Evolutionary conservation across 2,329 filamentous ascomycete genomes (phyloP), one percentile per base, ranked within the genome.

Genomic region (Claviceps sp.): DNA sequence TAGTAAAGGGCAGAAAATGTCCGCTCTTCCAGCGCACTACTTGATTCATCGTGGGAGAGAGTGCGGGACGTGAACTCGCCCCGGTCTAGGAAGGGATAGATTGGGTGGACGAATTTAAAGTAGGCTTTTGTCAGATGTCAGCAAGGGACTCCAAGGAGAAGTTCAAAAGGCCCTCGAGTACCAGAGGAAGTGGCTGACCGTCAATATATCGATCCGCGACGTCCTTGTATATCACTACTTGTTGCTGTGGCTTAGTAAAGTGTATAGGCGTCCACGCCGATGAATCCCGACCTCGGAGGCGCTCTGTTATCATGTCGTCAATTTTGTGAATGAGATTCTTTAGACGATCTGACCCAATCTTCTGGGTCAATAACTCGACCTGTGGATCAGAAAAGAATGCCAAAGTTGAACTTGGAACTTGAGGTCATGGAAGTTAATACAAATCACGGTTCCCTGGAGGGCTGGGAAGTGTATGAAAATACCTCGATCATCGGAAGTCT

Each of bases 51-150:
- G 13, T 51, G 37, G 13, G 43, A 22, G 17, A 51, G 37, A 29
- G 23, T 23, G 13, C 44, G 49, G 9, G 49, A 40, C 5, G 43
- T 42, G 23, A 51, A 51, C 22, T 51, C 49, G 34, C 2, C 49
- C 38, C 56, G 55, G 46, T 67, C 61, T 4, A 70, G 57, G 50
- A 70, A 68, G 1, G 68, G 66, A 51, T 68, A 66, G 0, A 68
- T 50, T 4, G 65, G 65, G 51, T 70, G 66, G 1, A 68, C 47
- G 20, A 66, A 58, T 4, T 60, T 53, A 49, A 70, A 70, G 50
- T 68, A 69, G 13, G 61, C 66, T 68, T 9, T 16, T 37, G 40
- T 14, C 6, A 16, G 9, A n/a, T 9, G 16, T 50, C 13, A 50
- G 48, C 48, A 45, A 6, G 11, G 11, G 8, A n/a, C 5, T 6